Evolutionary conservation across 176 grass and related monocot genomes (phyloP), one percentile per base, ranked within the genome.

Genomic region (Elaeis guineensis): DNA sequence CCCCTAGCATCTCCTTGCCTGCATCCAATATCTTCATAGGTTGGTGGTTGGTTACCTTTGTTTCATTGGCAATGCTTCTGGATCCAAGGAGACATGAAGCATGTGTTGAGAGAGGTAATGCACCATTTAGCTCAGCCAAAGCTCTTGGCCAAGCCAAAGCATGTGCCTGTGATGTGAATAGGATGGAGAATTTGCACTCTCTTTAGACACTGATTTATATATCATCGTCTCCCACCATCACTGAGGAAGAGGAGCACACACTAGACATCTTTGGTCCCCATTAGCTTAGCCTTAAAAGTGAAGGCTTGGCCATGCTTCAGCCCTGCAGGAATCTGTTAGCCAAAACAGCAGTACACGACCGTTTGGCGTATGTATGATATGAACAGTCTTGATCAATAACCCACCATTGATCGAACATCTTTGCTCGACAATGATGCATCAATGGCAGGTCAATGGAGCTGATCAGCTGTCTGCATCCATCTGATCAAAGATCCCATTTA

Each of bases 141-240:
- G 20, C 63, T 51, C 60, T 71, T 71, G 21, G 68, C 68, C 30
- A 9, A 35, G 9, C 49, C 59, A 51, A 56, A 71, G 49, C 55
- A 21, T 62, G 35, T 48, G 30, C 39, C 53, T 23, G 25, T 39
- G 23, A 17, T 20, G 22, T 62, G 58, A 61, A 22, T 59, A 54
- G 60, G 28, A 5, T 63, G 17, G 60, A 19, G 11, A 11, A 79
- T 72, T 81, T 60, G 24, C 17, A 9, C 59, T 51, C 72, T 23
- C 82, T 83, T 83, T 71, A 72, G n/a, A 63, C 79, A 83, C 83
- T 80, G 82, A 95, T 86, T 77, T 58, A 63, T 83, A 76, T 22
- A 80, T 80, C 59, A 78, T 89, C 82, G 70, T 80, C 59, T 32
- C 65, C 77, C 77, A 78, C 49, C 67, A 57, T 44, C 5, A 19